Conservation (phyloP, 2,329 filamentous ascomycete genomes). For the Malbranchea zuffiana region DNA sequence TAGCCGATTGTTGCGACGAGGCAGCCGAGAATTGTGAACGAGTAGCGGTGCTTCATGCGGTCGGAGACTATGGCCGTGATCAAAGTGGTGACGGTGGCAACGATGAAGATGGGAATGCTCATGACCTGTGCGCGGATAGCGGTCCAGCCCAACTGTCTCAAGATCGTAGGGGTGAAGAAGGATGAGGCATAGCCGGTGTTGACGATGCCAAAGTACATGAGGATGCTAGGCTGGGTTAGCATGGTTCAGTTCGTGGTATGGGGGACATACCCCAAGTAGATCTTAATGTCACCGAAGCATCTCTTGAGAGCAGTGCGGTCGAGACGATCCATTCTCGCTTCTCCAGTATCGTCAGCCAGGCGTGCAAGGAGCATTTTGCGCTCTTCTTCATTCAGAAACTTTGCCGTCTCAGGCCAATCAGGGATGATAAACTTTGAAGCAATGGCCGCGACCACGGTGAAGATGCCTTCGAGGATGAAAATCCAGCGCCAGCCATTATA, state of each 20-base stretch:
- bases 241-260: neutral
- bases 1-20: conserved; percentile 45
- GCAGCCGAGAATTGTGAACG: conserved; percentile 44
- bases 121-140: conserved; percentile 41
- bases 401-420: conserved; percentile 36
- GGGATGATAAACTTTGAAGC: conserved; percentile 41
- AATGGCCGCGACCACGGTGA: conserved; percentile 39
- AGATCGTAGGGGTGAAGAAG: conserved; percentile 35
- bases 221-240: conserved; percentile 27
- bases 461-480: conserved; percentile 41
- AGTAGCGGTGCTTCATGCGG: conserved; percentile 41
- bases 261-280: conserved; percentile 11
- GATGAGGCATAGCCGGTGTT: conserved; percentile 38
- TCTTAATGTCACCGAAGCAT: conserved; percentile 40
- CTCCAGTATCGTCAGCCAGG: conserved; percentile 34
- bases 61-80: conserved; percentile 42
- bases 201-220: conserved; percentile 54
- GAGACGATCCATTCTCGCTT: conserved; percentile 43
- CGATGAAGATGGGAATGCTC: conserved; percentile 47
- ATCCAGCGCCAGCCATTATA: conserved; percentile 38
- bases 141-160: conserved; percentile 45
- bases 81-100: conserved; percentile 51
- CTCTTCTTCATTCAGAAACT: conserved; percentile 39
- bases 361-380: conserved; percentile 34
- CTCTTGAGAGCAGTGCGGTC: conserved; percentile 36